phyloP scores from a whole-genome alignment of 164 flowering plant genomes.

The Tetracentron sinense region DNA sequence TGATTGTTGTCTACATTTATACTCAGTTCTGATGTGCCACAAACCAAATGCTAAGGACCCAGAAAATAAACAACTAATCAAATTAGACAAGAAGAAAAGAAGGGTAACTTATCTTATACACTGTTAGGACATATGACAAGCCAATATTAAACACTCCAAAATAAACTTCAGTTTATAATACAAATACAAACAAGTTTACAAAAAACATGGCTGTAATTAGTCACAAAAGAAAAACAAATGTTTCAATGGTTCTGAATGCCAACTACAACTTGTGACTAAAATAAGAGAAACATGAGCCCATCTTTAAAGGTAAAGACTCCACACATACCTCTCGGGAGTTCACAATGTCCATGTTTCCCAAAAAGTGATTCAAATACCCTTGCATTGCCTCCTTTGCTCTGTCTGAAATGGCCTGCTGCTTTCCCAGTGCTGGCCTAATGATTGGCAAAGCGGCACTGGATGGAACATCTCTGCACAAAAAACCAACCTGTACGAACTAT shows the following conservation, averaged over 20 bases:
- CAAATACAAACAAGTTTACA: too few species aligned
- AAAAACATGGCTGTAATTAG: too few species aligned
- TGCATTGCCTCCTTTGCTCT: conserved; percentile 94
- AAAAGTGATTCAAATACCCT: conserved; percentile 85
- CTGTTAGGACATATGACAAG: too few species aligned
- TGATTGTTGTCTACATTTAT: too few species aligned
- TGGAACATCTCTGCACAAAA: conserved; percentile 87
- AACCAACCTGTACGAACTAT: conserved; percentile 31
- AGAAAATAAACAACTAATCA: too few species aligned
- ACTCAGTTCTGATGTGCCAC: too few species aligned
- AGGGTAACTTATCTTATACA: too few species aligned
- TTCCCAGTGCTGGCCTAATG: conserved; percentile 82
- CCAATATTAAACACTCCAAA: too few species aligned
- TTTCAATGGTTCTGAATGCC: too few species aligned
- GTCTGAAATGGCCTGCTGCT: conserved; percentile 87
- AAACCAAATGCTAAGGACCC: too few species aligned
- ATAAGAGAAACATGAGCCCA: background rate
- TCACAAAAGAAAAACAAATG: background rate
- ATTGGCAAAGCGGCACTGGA: conserved; percentile 93
- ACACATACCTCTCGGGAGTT: conserved; percentile 80
- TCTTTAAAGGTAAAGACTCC: background rate
- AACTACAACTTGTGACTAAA: background rate
- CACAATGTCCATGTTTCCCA: conserved; percentile 85
- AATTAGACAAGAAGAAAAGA: too few species aligned
- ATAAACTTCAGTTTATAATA: too few species aligned